Conservation (phyloP, 805 yeast species). For the Sugiyamaella lignohabitans region DNA sequence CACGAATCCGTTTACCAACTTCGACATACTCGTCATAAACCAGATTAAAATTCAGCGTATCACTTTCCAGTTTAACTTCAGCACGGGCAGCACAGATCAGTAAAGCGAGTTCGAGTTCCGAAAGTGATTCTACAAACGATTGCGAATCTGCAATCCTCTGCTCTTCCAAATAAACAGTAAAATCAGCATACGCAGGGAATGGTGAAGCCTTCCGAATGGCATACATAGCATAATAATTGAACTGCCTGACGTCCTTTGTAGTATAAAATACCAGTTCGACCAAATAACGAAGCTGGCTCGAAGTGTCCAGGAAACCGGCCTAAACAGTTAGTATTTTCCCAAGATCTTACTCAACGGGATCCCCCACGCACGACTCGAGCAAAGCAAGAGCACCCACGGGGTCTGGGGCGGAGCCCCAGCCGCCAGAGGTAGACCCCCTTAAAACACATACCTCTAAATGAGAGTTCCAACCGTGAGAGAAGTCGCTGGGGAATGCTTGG, state of each 20-base stretch:
- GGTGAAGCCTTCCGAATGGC: slow-evolving; percentile 26
- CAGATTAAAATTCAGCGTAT: slow-evolving; percentile 65
- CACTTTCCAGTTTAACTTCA: slow-evolving; percentile 49
- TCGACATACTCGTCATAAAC: slow-evolving; percentile 69
- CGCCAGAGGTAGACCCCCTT: too few relatives aligned
- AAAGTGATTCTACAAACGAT: slow-evolving; percentile 37
- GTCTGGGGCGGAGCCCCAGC: too few relatives aligned
- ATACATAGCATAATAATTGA: slow-evolving; percentile 16
- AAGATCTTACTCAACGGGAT: too few relatives aligned
- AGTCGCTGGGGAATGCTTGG: not conserved
- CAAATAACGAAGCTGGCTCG: not conserved
- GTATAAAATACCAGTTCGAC: slow-evolving; percentile 50
- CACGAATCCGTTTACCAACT: slow-evolving; percentile 43
- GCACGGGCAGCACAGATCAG: slow-evolving; percentile 73
- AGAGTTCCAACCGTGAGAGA: slow-evolving; percentile 18
- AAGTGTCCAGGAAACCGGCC: not conserved
- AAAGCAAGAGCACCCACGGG: too few relatives aligned
- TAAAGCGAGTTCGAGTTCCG: slow-evolving; percentile 66
- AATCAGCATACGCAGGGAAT: slow-evolving; percentile 20
- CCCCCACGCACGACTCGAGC: too few relatives aligned
- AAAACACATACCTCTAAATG: slow-evolving; percentile 16
- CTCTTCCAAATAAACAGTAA: slow-evolving; percentile 11
- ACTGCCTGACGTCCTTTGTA: slow-evolving; percentile 48
- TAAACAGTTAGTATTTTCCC: not conserved
- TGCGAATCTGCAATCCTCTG: slow-evolving; percentile 24